These are phyloP conservation scores for Phytopythium mirpurense DNA, from an alignment of 352 stramenopile genomes.

Conservation along the genomic window DNA sequence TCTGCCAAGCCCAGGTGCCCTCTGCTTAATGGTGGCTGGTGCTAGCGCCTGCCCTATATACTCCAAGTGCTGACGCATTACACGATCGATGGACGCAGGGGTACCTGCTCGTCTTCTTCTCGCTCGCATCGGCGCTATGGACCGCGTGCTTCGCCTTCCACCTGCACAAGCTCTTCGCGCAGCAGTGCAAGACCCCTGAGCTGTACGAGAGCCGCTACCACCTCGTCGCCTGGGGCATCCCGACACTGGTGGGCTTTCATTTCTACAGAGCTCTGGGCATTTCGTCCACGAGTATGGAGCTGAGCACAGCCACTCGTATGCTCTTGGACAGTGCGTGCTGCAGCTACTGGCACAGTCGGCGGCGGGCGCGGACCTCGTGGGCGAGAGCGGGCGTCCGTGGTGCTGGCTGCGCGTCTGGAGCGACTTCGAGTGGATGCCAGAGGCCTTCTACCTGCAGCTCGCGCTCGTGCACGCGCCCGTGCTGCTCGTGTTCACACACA, in stretches of 20 bases:
- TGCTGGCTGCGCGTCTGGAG: conserved; percentile 77
- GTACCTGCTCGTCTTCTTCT: conserved; percentile 64
- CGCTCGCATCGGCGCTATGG: conserved; percentile 63
- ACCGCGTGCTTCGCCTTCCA: conserved; percentile 76
- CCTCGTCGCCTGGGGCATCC: conserved; percentile 62
- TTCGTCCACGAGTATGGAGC: too few relatives aligned
- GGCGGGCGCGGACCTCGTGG: conserved; percentile 43
- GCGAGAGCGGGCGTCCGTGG: conserved; percentile 60
- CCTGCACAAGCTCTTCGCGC: conserved; percentile 59
- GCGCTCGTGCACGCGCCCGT: conserved; percentile 56
- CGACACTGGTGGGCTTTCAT: conserved; percentile 21
- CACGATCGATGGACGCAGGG: too few relatives aligned
- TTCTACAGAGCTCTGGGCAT: too few relatives aligned
- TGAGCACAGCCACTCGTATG: too few relatives aligned
- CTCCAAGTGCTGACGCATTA: too few relatives aligned
- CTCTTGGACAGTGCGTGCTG: conserved; percentile 43
- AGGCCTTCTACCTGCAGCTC: conserved; percentile 57
- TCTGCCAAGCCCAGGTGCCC: conserved; percentile 41
- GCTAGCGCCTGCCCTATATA: too few relatives aligned
- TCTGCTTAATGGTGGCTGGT: too few relatives aligned
- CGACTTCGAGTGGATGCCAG: conserved; percentile 38
- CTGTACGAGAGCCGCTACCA: conserved; percentile 68
- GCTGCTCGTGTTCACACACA: conserved; percentile 46
- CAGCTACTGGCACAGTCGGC: conserved; percentile 42
- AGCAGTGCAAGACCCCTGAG: conserved; percentile 44